Evolutionary conservation across 176 grass and related monocot genomes (phyloP), one percentile per base, ranked within the genome.

Genomic region (Echinochloa phyllopogon): DNA sequence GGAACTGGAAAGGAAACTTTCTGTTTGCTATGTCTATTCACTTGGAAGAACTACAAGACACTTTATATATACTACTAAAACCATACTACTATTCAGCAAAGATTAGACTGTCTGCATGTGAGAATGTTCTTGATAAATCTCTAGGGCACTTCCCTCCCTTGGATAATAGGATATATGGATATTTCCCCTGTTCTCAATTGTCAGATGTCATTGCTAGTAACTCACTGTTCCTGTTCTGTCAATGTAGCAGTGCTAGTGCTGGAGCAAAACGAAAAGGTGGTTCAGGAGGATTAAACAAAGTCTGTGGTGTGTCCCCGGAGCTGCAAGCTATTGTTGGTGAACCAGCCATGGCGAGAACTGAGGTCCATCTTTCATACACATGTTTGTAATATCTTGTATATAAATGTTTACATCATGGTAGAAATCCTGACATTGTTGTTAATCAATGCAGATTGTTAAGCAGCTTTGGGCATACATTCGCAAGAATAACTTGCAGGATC

Each of bases 281-380:
- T 84, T 77, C 97, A 65, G 97, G 94, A 50, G 97, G 97, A 12
- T 83, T 99, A 86, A 99, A 93, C 81, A 99, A 99, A 89, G 86
- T 91, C 40, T 96, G 94, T 76, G 94, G 97, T 63, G 97, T 99
- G 82, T 99, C 97, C 15, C 97, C 97, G 74, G 88, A 96, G 85
- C 83, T 99, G 25, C 92, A 99, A 87, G 84, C 86, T 71, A 96
- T 99, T 79, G 97, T 99, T 82, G 97, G 97, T 48, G 91, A 99
- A 91, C 93, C 97, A 85, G 89, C 92, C 66, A 99, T 99, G 97
- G 92, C 97, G 85, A 93, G 97, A 75, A 99, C 97, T 69, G 91
- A 98, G 91, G 96, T 98, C 80, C 24, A 5, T 86, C 48, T 74
- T 83, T 36, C 20, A 85, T 18, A 12, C 72, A 21, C 68, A 52